Percentiles rank a stretch among this genome's conserved stretches.
Evolutionary conservation across 768 basidiomycete species (phyloP).

Genomic region (Phaffia tasmanica): DNA sequence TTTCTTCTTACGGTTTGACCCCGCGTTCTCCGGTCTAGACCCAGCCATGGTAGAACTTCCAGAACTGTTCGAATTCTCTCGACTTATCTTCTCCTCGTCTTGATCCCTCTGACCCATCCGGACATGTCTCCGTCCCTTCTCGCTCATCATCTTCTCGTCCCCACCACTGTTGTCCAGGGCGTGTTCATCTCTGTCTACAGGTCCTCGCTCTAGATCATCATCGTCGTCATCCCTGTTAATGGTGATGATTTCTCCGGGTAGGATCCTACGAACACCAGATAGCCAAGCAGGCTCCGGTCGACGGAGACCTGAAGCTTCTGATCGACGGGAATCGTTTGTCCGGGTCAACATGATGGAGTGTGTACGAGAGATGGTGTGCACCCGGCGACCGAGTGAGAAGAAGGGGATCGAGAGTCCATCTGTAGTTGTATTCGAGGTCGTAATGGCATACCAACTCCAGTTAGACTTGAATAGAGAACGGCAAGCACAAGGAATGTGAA

Average conservation of each 20-base stretch:
- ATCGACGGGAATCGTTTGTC: conserved; percentile 46
- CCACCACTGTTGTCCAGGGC: not conserved
- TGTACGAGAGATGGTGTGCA: conserved; percentile 82
- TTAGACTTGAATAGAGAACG: not conserved
- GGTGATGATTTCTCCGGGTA: conserved; percentile 62
- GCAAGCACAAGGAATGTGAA: not conserved
- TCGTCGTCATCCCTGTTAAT: conserved; percentile 64
- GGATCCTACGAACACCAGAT: conserved; percentile 58
- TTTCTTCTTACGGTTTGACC: too few species aligned
- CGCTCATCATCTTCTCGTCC: too few species aligned
- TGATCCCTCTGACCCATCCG: not conserved
- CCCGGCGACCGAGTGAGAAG: conserved; percentile 81
- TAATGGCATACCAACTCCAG: too few species aligned
- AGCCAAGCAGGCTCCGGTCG: conserved; percentile 66
- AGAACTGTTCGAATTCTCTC: conserved; percentile 3
- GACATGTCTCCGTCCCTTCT: not conserved
- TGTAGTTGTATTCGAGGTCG: conserved; percentile 26
- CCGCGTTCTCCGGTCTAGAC: too few species aligned
- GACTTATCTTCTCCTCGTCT: conserved; percentile 8
- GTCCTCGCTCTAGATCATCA: not conserved
- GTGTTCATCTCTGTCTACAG: not conserved
- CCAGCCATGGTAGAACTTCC: conserved; percentile 2
- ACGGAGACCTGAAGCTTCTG: not conserved
- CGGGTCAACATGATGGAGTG: conserved; percentile 51
- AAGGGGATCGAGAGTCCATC: conserved; percentile 86